Conservation (phyloP, 139 green algal species). For the Chlorella sp. region DNA sequence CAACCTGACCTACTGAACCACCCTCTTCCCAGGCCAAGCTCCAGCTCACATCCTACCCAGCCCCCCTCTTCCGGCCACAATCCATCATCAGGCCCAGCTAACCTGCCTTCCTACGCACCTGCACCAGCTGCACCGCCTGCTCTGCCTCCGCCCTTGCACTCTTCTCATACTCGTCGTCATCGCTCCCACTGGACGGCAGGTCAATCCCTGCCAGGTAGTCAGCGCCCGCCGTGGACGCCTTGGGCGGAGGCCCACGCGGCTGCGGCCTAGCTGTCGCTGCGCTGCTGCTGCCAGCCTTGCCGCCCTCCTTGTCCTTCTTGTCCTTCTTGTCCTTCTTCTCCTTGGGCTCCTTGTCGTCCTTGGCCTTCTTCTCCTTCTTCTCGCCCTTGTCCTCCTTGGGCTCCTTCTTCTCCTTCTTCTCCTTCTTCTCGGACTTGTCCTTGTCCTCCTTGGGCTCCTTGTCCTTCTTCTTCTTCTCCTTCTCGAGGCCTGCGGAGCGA, state of each 20-base stretch:
- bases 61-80: no score
- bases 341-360: conserved; percentile 18
- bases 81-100: no score
- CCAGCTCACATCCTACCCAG: no score
- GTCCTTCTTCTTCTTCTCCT: conserved; percentile 24
- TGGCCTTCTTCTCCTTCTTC: conserved; percentile 37
- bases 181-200: conserved; percentile 71
- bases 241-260: conserved; percentile 9
- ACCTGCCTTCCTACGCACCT: no score
- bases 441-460: conserved; percentile 55
- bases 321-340: conserved; percentile 29
- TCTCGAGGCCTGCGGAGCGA: not conserved
- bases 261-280: conserved; percentile 8
- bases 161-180: conserved; percentile 63
- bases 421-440: conserved; percentile 46
- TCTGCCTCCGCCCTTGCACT: conserved; percentile 37
- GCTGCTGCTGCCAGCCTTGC: not conserved
- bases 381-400: conserved; percentile 49
- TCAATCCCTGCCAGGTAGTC: conserved; percentile 91
- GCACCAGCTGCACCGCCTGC: conserved; percentile 33
- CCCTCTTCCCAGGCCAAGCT: no score
- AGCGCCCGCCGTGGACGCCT: not conserved
- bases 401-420: conserved; percentile 49
- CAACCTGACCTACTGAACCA: no score
- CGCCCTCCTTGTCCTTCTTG: conserved; percentile 15